Conservation (phyloP, 2,329 filamentous ascomycete genomes). For the Colletotrichum sp. region DNA sequence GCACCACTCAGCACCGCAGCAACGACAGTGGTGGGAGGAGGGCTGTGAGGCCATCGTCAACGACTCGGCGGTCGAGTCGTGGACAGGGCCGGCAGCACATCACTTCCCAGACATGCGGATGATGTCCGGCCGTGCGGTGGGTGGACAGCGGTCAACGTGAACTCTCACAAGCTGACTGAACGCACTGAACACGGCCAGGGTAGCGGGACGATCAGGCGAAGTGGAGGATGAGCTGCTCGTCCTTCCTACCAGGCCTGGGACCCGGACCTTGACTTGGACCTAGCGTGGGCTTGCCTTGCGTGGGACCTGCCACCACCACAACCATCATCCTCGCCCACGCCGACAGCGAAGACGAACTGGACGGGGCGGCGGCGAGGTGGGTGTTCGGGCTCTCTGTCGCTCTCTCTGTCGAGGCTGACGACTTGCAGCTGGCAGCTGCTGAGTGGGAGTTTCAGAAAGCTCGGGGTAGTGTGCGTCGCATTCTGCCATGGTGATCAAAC, state of each 20-base stretch:
- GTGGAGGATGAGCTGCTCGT: constrained; percentile 7
- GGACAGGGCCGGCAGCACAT: background rate
- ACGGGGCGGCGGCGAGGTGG: background rate
- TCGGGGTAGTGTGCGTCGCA: constrained; percentile 19
- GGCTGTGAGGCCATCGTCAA: constrained; percentile 23
- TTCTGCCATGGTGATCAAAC: constrained; percentile 23
- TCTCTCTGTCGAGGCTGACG: background rate
- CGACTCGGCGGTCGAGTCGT: constrained; percentile 21
- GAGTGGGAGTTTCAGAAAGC: constrained; percentile 22
- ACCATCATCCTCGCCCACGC: constrained; percentile 7
- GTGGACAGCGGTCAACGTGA: constrained; percentile 15
- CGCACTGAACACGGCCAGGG: constrained; percentile 18
- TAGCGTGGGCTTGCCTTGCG: constrained; percentile 13
- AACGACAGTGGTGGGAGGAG: background rate
- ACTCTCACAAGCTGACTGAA: constrained; percentile 2
- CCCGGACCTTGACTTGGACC: constrained; percentile 12
- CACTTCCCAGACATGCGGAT: constrained; percentile 29
- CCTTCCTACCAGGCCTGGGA: background rate
- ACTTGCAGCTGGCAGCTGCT: constrained; percentile 15
- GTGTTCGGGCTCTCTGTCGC: background rate
- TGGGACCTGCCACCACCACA: background rate
- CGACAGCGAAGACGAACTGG: background rate
- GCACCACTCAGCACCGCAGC: background rate
- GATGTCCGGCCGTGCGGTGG: constrained; percentile 20
- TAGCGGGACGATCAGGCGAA: constrained; percentile 32